Conservation (phyloP, 2,329 filamentous ascomycete genomes). For the Alternaria gansuensis region DNA sequence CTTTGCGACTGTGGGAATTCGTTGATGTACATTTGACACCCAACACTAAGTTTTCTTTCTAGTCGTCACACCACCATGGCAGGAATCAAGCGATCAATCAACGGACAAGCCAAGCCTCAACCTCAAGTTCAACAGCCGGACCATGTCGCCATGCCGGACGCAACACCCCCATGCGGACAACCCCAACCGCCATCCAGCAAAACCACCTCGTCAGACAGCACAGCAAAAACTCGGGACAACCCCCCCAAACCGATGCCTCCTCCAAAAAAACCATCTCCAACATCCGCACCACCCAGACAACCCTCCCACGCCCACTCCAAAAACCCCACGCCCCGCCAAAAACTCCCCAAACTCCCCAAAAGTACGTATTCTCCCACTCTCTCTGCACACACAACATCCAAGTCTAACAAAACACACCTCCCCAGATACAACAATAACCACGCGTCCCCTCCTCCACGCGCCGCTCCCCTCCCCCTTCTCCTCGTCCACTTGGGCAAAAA, state of each 20-base stretch:
- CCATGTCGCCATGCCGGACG: conserved; percentile 16
- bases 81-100: conserved; percentile 39
- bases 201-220: conserved; percentile 9
- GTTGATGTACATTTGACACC: neutral
- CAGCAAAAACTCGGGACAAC: conserved; percentile 1
- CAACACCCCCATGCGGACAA: conserved; percentile 29
- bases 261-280: conserved; percentile 7
- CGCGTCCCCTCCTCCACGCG: conserved; percentile 67
- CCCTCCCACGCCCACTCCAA: neutral
- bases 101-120: conserved; percentile 35
- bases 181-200: conserved; percentile 23
- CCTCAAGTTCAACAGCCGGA: neutral
- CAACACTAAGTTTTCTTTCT: neutral
- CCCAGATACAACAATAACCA: conserved; percentile 60
- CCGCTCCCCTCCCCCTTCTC: conserved; percentile 64
- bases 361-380: conserved; percentile 26
- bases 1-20: conserved; percentile 8
- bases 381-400: neutral
- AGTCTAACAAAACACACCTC: conserved; percentile 6
- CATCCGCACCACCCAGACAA: conserved; percentile 8
- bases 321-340: conserved; percentile 16
- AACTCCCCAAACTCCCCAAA: conserved; percentile 34
- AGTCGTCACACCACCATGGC: conserved; percentile 21
- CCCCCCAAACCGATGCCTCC: neutral
- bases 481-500: conserved; percentile 59